phyloP scores from a whole-genome alignment of 176 grass and related monocot species.

The Puya raimondii region DNA sequence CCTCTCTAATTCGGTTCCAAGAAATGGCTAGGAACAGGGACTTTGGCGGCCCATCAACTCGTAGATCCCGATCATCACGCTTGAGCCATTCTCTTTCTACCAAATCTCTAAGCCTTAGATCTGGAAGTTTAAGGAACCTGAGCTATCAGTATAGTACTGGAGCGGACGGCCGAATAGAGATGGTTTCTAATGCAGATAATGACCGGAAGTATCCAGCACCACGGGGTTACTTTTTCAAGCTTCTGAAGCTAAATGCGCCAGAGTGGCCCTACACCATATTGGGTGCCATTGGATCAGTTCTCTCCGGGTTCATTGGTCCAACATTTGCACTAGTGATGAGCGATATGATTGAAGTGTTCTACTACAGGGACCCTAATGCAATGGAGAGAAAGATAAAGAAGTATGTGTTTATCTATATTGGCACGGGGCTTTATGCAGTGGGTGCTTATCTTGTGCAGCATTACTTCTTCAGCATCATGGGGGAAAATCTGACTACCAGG shows the following conservation, averaged over 20 bases:
- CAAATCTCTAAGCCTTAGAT: constrained; percentile 60
- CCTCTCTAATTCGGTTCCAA: constrained; percentile 63
- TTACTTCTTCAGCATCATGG: constrained; percentile 91
- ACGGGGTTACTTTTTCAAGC: constrained; percentile 57
- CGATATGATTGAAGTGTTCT: constrained; percentile 84
- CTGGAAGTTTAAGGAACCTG: constrained; percentile 66
- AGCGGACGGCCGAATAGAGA: constrained; percentile 65
- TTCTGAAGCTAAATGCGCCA: constrained; percentile 64
- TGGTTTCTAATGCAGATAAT: constrained; percentile 71
- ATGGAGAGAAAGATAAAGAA: constrained; percentile 83
- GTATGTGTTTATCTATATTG: constrained; percentile 75
- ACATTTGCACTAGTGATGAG: constrained; percentile 80
- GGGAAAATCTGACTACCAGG: constrained; percentile 71
- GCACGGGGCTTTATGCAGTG: constrained; percentile 56
- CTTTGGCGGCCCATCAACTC: constrained; percentile 38
- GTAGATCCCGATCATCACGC: constrained; percentile 46
- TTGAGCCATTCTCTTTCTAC: constrained; percentile 67
- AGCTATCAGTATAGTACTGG: constrained; percentile 76
- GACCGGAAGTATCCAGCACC: constrained; percentile 56
- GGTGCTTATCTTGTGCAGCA: constrained; percentile 66
- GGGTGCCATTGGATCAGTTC: constrained; percentile 53
- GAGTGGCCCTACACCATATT: constrained; percentile 70
- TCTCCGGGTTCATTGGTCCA: constrained; percentile 67
- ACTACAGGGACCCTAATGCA: constrained; percentile 45
- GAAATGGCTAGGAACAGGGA: constrained; percentile 63